Evolutionary conservation across 169 alveolate genomes (phyloP).

Genomic region (Eimeria necatrix): DNA sequence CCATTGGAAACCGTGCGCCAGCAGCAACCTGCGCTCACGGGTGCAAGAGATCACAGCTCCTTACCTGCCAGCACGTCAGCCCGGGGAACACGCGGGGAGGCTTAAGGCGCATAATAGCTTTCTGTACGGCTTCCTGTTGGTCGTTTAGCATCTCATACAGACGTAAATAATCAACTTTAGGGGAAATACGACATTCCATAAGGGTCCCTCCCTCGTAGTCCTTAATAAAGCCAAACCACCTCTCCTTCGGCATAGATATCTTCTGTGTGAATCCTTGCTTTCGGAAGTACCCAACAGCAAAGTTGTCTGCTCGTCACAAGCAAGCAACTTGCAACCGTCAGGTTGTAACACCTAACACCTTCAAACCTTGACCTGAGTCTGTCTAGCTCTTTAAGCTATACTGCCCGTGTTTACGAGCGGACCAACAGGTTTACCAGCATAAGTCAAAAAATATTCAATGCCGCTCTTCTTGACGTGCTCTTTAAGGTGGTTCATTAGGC

Average conservation of each 20-base stretch:
- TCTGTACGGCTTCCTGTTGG: constrained; percentile 93
- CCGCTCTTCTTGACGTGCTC: constrained; percentile 96
- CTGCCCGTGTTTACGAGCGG: background rate
- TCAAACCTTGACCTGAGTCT: too few relatives aligned
- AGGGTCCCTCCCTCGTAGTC: constrained; percentile 99
- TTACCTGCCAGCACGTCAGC: constrained; percentile 86
- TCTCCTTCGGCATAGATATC: constrained; percentile 96
- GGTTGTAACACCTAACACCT: too few relatives aligned
- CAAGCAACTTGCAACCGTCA: too few relatives aligned
- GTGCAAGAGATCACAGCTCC: background rate
- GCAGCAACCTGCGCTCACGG: too few relatives aligned
- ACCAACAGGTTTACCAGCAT: constrained; percentile 91
- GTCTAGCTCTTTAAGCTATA: too few relatives aligned
- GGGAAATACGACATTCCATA: constrained; percentile 98
- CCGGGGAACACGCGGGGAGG: constrained; percentile 92
- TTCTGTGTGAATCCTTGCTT: constrained; percentile 98
- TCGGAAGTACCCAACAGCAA: constrained; percentile 98
- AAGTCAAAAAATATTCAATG: constrained; percentile 96
- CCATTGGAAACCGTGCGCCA: too few relatives aligned
- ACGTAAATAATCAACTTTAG: constrained; percentile 95
- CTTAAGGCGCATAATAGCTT: constrained; percentile 90
- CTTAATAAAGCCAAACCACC: constrained; percentile 99
- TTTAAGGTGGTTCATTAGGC: constrained; percentile 98
- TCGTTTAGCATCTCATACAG: constrained; percentile 94
- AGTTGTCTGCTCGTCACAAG: constrained; percentile 92